Base-by-base conservation (phyloP, 768 basidiomycete species). In the button mushroom (Agaricus bisporus) region DNA sequence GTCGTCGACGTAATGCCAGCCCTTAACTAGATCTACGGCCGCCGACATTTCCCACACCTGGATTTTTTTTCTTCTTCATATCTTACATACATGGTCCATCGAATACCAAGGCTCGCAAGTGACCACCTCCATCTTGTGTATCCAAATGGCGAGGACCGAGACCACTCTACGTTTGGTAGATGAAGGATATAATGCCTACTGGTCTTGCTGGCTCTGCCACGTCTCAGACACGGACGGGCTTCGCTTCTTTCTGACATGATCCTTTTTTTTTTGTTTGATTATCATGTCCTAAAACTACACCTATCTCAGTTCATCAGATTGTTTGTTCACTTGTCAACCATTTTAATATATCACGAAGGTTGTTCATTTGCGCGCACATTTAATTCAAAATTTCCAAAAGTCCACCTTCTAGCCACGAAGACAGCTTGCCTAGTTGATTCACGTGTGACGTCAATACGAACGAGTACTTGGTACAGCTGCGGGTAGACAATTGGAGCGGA, bases 141-240 rank as follows among this genome's bases (percentile, higher is more conserved):
- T 74, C 85, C 74, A 82, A 88, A 91, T 90, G 87, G 87, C 82
- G 76, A 78, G 74, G 81, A 85, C 82, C 85, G 66, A 88, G 81
- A 89, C 35, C 12, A 67, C 64, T 70, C 57, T 51, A 56, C 48
- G 5, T 28, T 8, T 12, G 22, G 59, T 64, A 69, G 63, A 70
- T 66, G 81, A 78, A 71, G 77, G 79, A 80, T 80, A 81, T 86
- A 89, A 89, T 90, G 86, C 86, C 75, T 68, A 63, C 64, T 58
- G 54, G 60, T 62, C 59, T 59, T 18, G 39, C 18, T 36, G 44
- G 38, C 28, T 51, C 56, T 62, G 57, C 50, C 57, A 56, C 53
- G 58, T 61, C 59, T 59, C 56, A 29, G 59, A 60, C 54, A 70
- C 56, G 28, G 59, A 60, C 54, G 71, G 68, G 76, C 78, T 81